Evolutionary conservation across 257 asterid genomes (phyloP).

Genomic region (Ajuga chamaepitys): DNA sequence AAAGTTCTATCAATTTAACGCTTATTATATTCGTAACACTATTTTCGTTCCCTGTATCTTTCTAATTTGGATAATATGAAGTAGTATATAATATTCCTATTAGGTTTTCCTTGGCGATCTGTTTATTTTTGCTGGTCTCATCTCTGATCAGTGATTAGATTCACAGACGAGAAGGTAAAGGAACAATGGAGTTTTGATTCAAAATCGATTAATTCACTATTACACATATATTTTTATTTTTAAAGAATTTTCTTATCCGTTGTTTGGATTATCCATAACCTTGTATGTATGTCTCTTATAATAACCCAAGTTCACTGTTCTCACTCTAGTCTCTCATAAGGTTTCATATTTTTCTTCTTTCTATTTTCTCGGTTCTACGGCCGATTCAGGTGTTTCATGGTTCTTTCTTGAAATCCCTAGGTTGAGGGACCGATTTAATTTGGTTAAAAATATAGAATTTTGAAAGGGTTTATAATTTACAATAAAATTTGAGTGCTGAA

Average conservation of each 20-base stretch:
- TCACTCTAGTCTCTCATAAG: slow-evolving; percentile 2
- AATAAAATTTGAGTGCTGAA: neutral
- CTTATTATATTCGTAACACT: too few species aligned
- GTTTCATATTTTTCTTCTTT: neutral
- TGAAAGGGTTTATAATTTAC: slow-evolving; percentile 3
- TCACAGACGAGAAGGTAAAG: slow-evolving; percentile 12
- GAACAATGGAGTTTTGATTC: neutral
- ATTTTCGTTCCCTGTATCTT: too few species aligned
- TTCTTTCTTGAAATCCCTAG: slow-evolving; percentile 1
- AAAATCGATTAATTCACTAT: neutral
- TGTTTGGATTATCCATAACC: slow-evolving; percentile 14
- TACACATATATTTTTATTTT: neutral
- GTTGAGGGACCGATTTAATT: slow-evolving; percentile 13
- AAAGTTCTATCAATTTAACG: too few species aligned
- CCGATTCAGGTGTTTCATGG: slow-evolving; percentile 9
- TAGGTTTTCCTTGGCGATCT: slow-evolving; percentile 8
- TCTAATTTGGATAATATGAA: too few species aligned
- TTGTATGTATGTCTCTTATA: neutral
- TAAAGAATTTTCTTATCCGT: slow-evolving; percentile 15
- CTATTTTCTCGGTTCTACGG: too few species aligned
- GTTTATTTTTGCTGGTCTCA: neutral
- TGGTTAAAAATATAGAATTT: neutral
- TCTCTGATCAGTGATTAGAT: slow-evolving; percentile 6
- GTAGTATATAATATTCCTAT: too few species aligned
- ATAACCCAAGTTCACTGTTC: neutral